Conservation (phyloP, 2,329 filamentous ascomycete species). For the Pyrenochaeta sp. region DNA sequence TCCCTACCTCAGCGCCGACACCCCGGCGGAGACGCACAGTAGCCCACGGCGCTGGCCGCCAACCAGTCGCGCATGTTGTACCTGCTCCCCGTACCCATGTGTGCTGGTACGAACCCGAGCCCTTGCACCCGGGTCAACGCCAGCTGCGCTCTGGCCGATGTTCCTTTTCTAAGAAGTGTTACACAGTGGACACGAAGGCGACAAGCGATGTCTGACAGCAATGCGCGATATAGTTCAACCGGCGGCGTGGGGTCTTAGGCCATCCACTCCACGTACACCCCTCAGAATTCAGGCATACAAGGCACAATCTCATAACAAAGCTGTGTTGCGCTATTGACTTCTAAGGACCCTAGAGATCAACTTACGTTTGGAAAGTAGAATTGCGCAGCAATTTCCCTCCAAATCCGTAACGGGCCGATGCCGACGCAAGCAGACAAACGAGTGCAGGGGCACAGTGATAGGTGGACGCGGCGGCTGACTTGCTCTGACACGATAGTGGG, state of each 20-base stretch:
- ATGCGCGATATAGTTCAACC: neutral
- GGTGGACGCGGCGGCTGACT: slow-evolving; percentile 19
- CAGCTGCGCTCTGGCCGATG: slow-evolving; percentile 14
- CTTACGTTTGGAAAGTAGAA: neutral
- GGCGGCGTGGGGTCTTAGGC: neutral
- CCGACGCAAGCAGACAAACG: slow-evolving; percentile 6
- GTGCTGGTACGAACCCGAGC: slow-evolving; percentile 20
- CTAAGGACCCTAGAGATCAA: neutral
- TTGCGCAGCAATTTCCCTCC: slow-evolving; percentile 17
- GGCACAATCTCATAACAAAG: no score
- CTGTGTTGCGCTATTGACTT: no score
- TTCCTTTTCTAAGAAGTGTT: slow-evolving; percentile 10
- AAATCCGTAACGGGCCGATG: slow-evolving; percentile 16
- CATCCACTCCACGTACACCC: neutral
- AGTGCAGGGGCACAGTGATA: neutral
- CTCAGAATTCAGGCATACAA: neutral
- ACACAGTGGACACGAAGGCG: slow-evolving; percentile 10
- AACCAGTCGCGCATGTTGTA: slow-evolving; percentile 10
- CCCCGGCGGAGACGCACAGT: slow-evolving; percentile 5
- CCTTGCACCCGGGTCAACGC: slow-evolving; percentile 25
- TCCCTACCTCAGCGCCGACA: slow-evolving; percentile 12
- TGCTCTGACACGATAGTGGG: slow-evolving; percentile 25
- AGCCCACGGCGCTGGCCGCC: slow-evolving; percentile 1
- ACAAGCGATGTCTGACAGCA: slow-evolving; percentile 6
- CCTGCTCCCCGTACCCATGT: slow-evolving; percentile 5